Percentiles rank a stretch among this genome's conserved stretches.
These are phyloP conservation scores for Plenodomus lindquistii DNA, from an alignment of 2,329 filamentous ascomycete genomes.

Conservation along the genomic window DNA sequence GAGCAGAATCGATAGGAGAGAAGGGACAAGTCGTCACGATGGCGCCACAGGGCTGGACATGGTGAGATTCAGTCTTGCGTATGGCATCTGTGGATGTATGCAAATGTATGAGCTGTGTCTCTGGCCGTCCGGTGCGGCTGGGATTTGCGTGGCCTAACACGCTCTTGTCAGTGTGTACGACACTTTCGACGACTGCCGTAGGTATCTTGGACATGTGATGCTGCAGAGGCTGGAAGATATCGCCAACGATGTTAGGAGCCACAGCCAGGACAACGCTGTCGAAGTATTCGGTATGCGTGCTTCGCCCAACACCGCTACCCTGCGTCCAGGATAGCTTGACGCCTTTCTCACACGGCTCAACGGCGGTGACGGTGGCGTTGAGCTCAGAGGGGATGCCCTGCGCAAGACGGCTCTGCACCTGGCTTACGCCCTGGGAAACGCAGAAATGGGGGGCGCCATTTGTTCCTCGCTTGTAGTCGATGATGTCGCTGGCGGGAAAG, in stretches of 20 bases:
- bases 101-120: slow-evolving; percentile 36
- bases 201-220: slow-evolving; percentile 51
- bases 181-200: slow-evolving; percentile 53
- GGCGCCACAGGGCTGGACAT: slow-evolving; percentile 56
- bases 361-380: slow-evolving; percentile 44
- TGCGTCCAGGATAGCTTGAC: slow-evolving; percentile 45
- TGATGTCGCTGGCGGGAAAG: slow-evolving; percentile 59
- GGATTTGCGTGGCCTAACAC: slow-evolving; percentile 7
- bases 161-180: slow-evolving; percentile 49
- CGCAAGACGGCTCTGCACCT: slow-evolving; percentile 54
- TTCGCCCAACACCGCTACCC: slow-evolving; percentile 5
- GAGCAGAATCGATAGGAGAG: slow-evolving; percentile 43
- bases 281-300: slow-evolving; percentile 45
- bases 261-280: slow-evolving; percentile 60
- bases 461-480: slow-evolving; percentile 55
- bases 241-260: slow-evolving; percentile 57
- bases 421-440: slow-evolving; percentile 55
- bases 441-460: slow-evolving; percentile 56
- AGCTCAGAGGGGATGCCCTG: slow-evolving; percentile 50
- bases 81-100: slow-evolving; percentile 36
- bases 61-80: slow-evolving; percentile 56
- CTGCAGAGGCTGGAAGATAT: slow-evolving; percentile 52
- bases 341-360: slow-evolving; percentile 32
- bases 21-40: slow-evolving; percentile 60
- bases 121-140: slow-evolving; percentile 1